These are phyloP conservation scores for Clavispora vitiphila DNA, from an alignment of 805 yeast genomes.

Conservation along the genomic window DNA sequence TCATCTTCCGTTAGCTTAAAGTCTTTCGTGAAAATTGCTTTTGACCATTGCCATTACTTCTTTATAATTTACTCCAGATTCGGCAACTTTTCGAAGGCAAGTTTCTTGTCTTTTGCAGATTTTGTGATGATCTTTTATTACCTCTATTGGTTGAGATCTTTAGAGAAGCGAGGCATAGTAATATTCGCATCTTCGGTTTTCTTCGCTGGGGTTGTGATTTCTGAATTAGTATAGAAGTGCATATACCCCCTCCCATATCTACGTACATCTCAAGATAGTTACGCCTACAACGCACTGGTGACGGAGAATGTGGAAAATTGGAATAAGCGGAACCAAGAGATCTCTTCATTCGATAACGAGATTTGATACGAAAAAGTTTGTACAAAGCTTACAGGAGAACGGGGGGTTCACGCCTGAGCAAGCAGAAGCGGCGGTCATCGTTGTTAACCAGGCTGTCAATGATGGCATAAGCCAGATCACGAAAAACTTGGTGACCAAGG, in stretches of 20 bases:
- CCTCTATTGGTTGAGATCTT: too few species aligned
- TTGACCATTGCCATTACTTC: too few species aligned
- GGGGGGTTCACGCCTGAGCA: constrained; percentile 71
- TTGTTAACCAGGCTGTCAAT: constrained; percentile 68
- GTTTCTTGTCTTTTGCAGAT: too few species aligned
- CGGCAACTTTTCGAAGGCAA: too few species aligned
- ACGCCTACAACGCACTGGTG: neutral
- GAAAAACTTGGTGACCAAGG: constrained; percentile 77
- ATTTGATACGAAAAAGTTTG: constrained; percentile 75
- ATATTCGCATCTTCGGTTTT: too few species aligned
- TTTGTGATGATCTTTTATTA: too few species aligned
- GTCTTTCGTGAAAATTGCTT: too few species aligned
- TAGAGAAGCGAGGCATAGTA: too few species aligned
- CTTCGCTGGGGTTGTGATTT: too few species aligned
- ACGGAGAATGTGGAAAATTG: constrained; percentile 2
- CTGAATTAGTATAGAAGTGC: neutral
- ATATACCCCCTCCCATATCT: neutral
- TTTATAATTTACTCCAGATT: too few species aligned
- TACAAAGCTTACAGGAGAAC: constrained; percentile 56
- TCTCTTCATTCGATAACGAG: constrained; percentile 33
- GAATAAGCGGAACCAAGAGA: constrained; percentile 1
- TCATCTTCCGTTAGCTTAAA: too few species aligned
- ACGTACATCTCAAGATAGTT: neutral
- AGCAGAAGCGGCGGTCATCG: constrained; percentile 70
- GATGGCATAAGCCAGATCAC: constrained; percentile 77